phyloP scores from a whole-genome alignment of 2,329 filamentous ascomycete species.

The Coccinonectria pachysandricola region DNA sequence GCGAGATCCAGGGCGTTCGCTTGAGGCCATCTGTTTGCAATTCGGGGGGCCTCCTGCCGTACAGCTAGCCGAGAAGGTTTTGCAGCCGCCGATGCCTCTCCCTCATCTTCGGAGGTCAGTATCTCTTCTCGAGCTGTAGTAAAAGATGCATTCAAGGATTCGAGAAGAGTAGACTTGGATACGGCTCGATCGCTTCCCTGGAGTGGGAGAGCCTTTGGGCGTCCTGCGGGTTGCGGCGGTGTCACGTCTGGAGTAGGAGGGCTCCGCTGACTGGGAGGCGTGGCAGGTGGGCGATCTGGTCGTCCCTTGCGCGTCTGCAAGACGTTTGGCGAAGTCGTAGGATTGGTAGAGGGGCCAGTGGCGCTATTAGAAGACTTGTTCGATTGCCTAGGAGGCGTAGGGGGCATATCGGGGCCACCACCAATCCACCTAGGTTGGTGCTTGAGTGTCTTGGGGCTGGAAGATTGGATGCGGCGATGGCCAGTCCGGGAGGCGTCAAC shows the following conservation, averaged over 20 bases:
- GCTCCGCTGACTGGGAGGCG: conserved; percentile 54
- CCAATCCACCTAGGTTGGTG: conserved; percentile 32
- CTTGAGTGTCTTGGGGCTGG: conserved; percentile 30
- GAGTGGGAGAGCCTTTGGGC: conserved; percentile 36
- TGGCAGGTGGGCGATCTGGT: conserved; percentile 36
- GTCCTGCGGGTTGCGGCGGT: conserved; percentile 45
- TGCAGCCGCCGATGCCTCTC: conserved; percentile 30
- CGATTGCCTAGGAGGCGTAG: conserved; percentile 53
- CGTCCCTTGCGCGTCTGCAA: conserved; percentile 29
- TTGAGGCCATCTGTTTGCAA: conserved; percentile 9
- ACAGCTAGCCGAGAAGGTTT: conserved; percentile 35
- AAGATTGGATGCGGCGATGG: conserved; percentile 21
- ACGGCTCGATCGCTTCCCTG: conserved; percentile 36
- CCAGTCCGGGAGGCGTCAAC: conserved; percentile 20
- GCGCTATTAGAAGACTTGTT: conserved; percentile 45
- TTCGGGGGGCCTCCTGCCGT: conserved; percentile 24
- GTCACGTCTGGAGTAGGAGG: conserved; percentile 69
- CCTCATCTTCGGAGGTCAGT: conserved; percentile 51
- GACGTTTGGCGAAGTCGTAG: conserved; percentile 27
- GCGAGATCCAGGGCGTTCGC: conserved; percentile 32
- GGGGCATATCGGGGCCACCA: conserved; percentile 42
- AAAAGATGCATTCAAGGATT: conserved; percentile 60
- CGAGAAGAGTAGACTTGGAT: conserved; percentile 45
- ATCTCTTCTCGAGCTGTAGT: conserved; percentile 59
- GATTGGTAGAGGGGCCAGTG: conserved; percentile 32